Evolutionary conservation across 2,329 filamentous ascomycete genomes (phyloP).

Genomic region (Alternaria gansuensis): DNA sequence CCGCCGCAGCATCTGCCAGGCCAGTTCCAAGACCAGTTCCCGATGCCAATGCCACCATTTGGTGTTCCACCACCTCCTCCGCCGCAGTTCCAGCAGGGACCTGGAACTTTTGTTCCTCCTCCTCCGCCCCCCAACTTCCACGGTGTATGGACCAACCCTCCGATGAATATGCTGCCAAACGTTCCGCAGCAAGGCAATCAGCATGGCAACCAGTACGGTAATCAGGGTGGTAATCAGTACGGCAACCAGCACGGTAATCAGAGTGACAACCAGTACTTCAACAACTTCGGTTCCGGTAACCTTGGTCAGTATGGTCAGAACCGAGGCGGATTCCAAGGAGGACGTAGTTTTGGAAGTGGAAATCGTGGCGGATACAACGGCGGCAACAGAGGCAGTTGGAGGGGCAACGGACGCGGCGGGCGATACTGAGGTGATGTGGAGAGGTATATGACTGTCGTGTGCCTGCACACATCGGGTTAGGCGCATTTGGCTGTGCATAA

Average conservation of each 20-base stretch:
- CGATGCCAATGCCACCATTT: slow-evolving; percentile 30
- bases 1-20: slow-evolving; percentile 28
- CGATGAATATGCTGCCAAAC: slow-evolving; percentile 27
- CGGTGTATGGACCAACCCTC: slow-evolving; percentile 35
- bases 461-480: background rate
- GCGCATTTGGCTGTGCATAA: background rate
- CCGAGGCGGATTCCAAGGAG: slow-evolving; percentile 23
- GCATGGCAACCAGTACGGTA: slow-evolving; percentile 22
- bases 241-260: slow-evolving; percentile 18
- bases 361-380: slow-evolving; percentile 27
- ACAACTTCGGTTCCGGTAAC: slow-evolving; percentile 22
- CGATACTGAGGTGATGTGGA: slow-evolving; percentile 17
- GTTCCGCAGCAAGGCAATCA: slow-evolving; percentile 15
- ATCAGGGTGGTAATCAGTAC: slow-evolving; percentile 21
- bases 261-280: slow-evolving; percentile 16
- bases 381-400: slow-evolving; percentile 29
- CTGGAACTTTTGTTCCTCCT: slow-evolving; percentile 30
- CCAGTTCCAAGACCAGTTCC: slow-evolving; percentile 33
- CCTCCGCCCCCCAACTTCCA: slow-evolving; percentile 40
- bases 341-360: slow-evolving; percentile 24
- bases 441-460: background rate
- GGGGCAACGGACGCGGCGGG: slow-evolving; percentile 29
- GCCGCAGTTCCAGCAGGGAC: slow-evolving; percentile 32
- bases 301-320: slow-evolving; percentile 20
- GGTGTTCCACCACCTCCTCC: slow-evolving; percentile 34